These are phyloP conservation scores for Cardamine occulta DNA, from an alignment of 345 rosid genomes.

Conservation along the genomic window DNA sequence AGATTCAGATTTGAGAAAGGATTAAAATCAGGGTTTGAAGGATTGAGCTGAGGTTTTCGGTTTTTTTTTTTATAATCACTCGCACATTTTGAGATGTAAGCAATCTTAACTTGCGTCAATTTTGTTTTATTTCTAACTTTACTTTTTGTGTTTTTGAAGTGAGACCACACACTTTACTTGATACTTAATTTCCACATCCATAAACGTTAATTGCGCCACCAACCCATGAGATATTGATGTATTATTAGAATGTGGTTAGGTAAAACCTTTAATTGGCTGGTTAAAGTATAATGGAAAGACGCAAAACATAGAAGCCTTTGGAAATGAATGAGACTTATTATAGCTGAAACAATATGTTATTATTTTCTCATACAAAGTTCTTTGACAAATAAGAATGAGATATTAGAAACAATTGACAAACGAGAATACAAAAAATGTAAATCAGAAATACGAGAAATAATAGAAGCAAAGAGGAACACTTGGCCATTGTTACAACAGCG, in stretches of 20 bases:
- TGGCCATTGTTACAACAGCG: constrained; percentile 37
- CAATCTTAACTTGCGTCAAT: constrained; percentile 29
- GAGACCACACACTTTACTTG: constrained; percentile 17
- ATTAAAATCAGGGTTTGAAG: constrained; percentile 20
- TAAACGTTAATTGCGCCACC: constrained; percentile 6
- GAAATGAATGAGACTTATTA: constrained; percentile 10
- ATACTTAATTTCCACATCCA: background rate
- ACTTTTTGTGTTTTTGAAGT: background rate
- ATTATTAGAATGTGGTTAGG: background rate
- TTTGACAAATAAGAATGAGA: constrained; percentile 36
- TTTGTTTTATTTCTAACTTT: constrained; percentile 27
- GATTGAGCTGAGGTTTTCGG: constrained; percentile 19
- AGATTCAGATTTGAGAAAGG: constrained; percentile 39
- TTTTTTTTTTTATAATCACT: constrained; percentile 11
- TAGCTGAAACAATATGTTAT: constrained; percentile 33
- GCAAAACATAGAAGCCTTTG: background rate
- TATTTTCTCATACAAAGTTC: constrained; percentile 41
- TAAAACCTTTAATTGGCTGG: background rate
- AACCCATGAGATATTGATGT: background rate
- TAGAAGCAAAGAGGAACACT: constrained; percentile 33
- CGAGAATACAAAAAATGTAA: constrained; percentile 26
- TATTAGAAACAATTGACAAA: constrained; percentile 40
- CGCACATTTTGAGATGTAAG: constrained; percentile 30
- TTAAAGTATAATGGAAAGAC: background rate
- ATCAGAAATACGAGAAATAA: constrained; percentile 26